Evolutionary conservation across 208 protist genomes (phyloP).

Genomic region (Leishmania braziliensis): DNA sequence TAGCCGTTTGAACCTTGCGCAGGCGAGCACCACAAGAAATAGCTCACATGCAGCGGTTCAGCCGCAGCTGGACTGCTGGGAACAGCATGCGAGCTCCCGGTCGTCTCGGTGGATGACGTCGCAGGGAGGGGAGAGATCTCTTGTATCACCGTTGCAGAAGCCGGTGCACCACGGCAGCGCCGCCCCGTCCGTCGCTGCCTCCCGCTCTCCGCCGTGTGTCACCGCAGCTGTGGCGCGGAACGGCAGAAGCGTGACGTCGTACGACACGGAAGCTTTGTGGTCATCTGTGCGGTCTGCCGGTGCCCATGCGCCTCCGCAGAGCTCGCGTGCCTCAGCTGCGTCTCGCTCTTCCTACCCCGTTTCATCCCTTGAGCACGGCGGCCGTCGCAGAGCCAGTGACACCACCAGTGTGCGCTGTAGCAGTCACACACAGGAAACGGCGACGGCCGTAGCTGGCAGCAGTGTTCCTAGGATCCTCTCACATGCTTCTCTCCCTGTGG

Average conservation of each 20-base stretch:
- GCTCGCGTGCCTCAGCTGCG: background rate
- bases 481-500: background rate
- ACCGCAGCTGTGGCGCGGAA: background rate
- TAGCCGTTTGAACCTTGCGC: background rate
- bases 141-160: background rate
- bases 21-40: background rate
- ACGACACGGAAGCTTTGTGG: background rate
- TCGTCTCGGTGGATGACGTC: background rate
- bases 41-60: background rate
- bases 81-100: background rate
- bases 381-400: background rate
- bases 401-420: background rate
- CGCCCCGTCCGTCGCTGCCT: conserved; percentile 3
- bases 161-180: background rate
- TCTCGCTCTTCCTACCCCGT: background rate
- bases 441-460: background rate
- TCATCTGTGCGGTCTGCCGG: conserved; percentile 1
- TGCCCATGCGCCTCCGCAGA: background rate
- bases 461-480: background rate
- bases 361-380: background rate
- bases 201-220: conserved; percentile 2
- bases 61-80: background rate
- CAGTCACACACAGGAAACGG: background rate
- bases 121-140: background rate
- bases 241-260: conserved; percentile 9